Percentiles rank a stretch among this genome's conserved stretches.
phyloP scores from a whole-genome alignment of 2,329 filamentous ascomycete genomes.

The Phoma sp. region DNA sequence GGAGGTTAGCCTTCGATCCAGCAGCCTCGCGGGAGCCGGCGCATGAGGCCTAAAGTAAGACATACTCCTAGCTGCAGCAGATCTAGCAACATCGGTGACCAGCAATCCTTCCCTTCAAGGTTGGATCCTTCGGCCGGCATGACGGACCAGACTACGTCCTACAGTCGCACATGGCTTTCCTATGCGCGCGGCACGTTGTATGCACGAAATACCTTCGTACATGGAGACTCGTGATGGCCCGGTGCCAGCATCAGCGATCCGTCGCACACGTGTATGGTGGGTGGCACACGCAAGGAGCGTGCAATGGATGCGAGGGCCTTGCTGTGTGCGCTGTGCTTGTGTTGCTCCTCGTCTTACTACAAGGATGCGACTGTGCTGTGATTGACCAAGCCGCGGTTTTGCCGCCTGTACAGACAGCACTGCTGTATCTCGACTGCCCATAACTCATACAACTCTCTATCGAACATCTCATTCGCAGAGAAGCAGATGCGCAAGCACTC shows the following conservation, averaged over 20 bases:
- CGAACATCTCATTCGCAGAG: slow-evolving; percentile 10
- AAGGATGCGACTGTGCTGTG: slow-evolving; percentile 11
- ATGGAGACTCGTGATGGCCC: slow-evolving; percentile 13
- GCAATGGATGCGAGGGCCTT: slow-evolving; percentile 7
- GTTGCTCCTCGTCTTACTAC: slow-evolving; percentile 10
- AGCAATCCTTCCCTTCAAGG: slow-evolving; percentile 10
- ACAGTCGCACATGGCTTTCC: slow-evolving; percentile 26
- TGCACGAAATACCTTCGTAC: slow-evolving; percentile 29
- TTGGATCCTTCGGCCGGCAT: slow-evolving; percentile 32
- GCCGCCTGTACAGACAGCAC: neutral
- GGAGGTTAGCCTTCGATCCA: slow-evolving; percentile 12
- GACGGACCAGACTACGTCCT: slow-evolving; percentile 30
- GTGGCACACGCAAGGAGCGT: slow-evolving; percentile 15
- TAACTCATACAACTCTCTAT: no score
- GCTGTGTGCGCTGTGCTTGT: slow-evolving; percentile 15
- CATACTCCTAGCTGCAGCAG: slow-evolving; percentile 5
- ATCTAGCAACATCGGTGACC: slow-evolving; percentile 15
- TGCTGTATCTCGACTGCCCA: neutral
- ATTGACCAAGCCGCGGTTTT: slow-evolving; percentile 5
- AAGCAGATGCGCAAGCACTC: slow-evolving; percentile 10
- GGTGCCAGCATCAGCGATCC: slow-evolving; percentile 20
- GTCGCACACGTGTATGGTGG: slow-evolving; percentile 19
- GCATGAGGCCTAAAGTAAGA: slow-evolving; percentile 14
- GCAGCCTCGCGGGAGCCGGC: slow-evolving; percentile 16
- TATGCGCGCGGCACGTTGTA: slow-evolving; percentile 27